Conservation (phyloP, 306 rosid species). For the Gleditsia sinensis region DNA sequence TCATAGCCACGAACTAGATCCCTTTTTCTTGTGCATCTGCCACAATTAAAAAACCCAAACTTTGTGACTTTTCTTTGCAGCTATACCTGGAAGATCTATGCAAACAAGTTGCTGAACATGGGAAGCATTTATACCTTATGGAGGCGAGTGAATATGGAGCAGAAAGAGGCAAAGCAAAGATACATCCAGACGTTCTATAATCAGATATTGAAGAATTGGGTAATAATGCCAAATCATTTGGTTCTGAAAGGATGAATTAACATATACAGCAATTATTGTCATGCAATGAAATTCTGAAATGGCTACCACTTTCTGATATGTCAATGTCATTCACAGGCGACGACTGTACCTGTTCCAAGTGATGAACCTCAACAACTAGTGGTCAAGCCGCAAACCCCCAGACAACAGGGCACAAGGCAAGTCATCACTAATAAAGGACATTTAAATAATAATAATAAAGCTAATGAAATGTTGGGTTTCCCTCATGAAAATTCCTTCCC, state of each 20-base stretch:
- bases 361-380: slow-evolving; percentile 49
- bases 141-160: slow-evolving; percentile 67
- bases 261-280: neutral
- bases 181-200: slow-evolving; percentile 75
- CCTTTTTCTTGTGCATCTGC: neutral
- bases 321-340: slow-evolving; percentile 58
- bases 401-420: slow-evolving; percentile 52
- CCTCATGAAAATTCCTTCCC: too few relatives aligned
- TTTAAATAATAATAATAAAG: neutral
- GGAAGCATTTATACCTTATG: slow-evolving; percentile 73
- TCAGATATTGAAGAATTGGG: slow-evolving; percentile 71
- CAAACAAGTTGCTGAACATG: slow-evolving; percentile 75
- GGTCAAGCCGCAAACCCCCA: slow-evolving; percentile 40
- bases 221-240: slow-evolving; percentile 34
- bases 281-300: neutral
- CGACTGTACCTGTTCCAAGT: slow-evolving; percentile 51
- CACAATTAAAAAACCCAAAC: neutral
- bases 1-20: slow-evolving; percentile 21
- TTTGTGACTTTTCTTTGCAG: slow-evolving; percentile 45
- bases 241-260: neutral
- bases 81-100: slow-evolving; percentile 93
- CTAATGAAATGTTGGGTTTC: slow-evolving; percentile 8
- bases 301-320: slow-evolving; percentile 22
- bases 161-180: slow-evolving; percentile 74
- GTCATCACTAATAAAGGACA: slow-evolving; percentile 1